These are phyloP conservation scores for Pyrenopolyporus hunteri DNA, from an alignment of 495 filamentous ascomycete species.

Conservation along the genomic window DNA sequence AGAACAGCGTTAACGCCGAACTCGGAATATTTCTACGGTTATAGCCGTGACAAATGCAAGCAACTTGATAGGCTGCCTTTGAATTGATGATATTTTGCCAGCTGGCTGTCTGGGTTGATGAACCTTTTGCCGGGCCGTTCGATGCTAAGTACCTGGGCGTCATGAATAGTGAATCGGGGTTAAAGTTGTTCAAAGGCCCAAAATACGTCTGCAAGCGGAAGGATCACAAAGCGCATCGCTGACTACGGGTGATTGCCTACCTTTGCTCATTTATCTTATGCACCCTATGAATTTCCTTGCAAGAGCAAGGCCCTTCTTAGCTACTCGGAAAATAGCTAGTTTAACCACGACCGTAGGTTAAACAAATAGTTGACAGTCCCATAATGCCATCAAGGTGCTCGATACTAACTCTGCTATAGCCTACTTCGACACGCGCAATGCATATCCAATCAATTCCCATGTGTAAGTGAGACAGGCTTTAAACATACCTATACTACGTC, in stretches of 20 bases:
- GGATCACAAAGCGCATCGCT: slow-evolving; percentile 12
- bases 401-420: slow-evolving; percentile 38
- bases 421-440: slow-evolving; percentile 64
- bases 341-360: slow-evolving; percentile 42
- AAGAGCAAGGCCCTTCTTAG: slow-evolving; percentile 27
- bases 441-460: slow-evolving; percentile 98
- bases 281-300: slow-evolving; percentile 39
- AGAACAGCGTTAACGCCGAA: not conserved
- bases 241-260: too few species aligned
- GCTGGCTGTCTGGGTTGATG: slow-evolving; percentile 1
- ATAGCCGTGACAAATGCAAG: slow-evolving; percentile 26
- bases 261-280: not conserved
- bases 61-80: slow-evolving; percentile 22
- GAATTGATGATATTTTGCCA: slow-evolving; percentile 8
- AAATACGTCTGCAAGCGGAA: slow-evolving; percentile 30
- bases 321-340: slow-evolving; percentile 37
- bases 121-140: slow-evolving; percentile 14
- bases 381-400: slow-evolving; percentile 14
- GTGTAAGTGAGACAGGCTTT: slow-evolving; percentile 70
- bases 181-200: slow-evolving; percentile 4
- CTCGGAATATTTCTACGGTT: not conserved
- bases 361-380: not conserved
- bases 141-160: slow-evolving; percentile 15
- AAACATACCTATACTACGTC: not conserved
- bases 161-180: slow-evolving; percentile 19